Conservation (phyloP, 306 rosid species). For the Geum urbanum region DNA sequence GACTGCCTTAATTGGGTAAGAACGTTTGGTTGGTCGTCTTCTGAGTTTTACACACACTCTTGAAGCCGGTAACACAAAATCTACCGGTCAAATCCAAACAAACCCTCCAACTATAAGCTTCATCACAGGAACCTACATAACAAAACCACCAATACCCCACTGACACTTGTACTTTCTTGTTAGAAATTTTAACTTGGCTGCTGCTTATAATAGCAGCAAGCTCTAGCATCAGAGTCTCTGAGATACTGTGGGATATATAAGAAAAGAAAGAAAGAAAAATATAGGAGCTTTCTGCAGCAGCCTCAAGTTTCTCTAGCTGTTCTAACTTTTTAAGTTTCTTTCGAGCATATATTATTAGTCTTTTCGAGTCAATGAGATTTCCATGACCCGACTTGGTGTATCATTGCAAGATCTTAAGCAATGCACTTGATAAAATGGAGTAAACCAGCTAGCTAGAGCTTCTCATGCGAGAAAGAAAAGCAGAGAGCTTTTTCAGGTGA, state of each 20-base stretch:
- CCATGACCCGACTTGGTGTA: slow-evolving; percentile 25
- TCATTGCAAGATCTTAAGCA: slow-evolving; percentile 9
- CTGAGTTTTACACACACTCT: slow-evolving; percentile 1
- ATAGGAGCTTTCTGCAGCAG: neutral
- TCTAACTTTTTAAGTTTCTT: neutral
- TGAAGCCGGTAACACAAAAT: slow-evolving; percentile 22
- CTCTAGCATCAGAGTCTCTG: neutral
- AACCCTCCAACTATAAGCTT: slow-evolving; percentile 21
- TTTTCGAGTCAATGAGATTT: neutral
- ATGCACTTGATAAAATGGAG: slow-evolving; percentile 12
- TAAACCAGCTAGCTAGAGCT: neutral
- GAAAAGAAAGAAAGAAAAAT: neutral
- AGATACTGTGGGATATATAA: too few relatives aligned
- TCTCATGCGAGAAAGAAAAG: neutral
- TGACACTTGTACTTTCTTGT: slow-evolving; percentile 9
- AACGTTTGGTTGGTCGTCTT: slow-evolving; percentile 36
- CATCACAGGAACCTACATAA: neutral
- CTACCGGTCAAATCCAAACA: slow-evolving; percentile 42
- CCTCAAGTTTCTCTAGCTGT: neutral
- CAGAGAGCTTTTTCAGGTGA: slow-evolving; percentile 10
- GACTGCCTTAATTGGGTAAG: neutral
- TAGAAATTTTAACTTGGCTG: neutral
- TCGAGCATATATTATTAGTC: neutral
- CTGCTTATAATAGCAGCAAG: neutral
- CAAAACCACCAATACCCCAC: neutral